Evolutionary conservation across 805 yeast species (phyloP).

Genomic region (Ogataea paradorogensis): DNA sequence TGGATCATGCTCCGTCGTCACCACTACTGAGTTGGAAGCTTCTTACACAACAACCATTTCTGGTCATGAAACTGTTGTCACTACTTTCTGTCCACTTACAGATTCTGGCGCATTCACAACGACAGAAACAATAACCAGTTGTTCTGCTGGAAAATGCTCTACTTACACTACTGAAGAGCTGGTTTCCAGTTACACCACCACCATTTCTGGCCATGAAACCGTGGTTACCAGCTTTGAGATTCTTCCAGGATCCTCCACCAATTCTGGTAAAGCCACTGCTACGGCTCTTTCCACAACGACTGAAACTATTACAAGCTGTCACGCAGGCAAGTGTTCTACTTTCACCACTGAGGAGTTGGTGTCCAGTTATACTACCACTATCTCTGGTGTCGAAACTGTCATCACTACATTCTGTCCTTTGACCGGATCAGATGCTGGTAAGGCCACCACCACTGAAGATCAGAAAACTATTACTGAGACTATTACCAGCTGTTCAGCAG

Average conservation of each 20-base stretch:
- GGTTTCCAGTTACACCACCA: constrained; percentile 26
- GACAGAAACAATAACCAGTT: constrained; percentile 18
- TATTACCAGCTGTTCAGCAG: constrained; percentile 22
- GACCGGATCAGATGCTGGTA: constrained; percentile 2
- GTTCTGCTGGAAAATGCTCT: constrained; percentile 23
- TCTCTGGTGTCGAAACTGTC: constrained; percentile 17
- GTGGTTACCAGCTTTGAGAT: constrained; percentile 7
- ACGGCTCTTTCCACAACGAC: constrained; percentile 19
- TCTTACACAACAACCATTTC: constrained; percentile 25
- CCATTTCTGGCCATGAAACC: constrained; percentile 19
- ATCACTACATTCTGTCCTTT: constrained; percentile 25
- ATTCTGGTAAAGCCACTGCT: constrained; percentile 8
- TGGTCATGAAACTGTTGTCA: constrained; percentile 21
- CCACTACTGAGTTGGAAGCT: constrained; percentile 26
- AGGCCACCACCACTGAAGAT: constrained; percentile 6
- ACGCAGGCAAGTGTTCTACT: constrained; percentile 20
- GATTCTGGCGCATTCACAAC: constrained; percentile 4
- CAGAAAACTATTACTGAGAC: constrained; percentile 13
- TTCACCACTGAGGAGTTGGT: constrained; percentile 17
- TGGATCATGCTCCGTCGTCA: constrained; percentile 22
- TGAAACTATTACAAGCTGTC: constrained; percentile 19
- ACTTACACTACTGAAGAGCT: constrained; percentile 14
- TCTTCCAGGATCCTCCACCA: constrained; percentile 1
- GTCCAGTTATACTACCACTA: constrained; percentile 26
- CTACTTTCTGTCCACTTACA: constrained; percentile 18